Percentiles rank a stretch among this genome's conserved stretches.
These are phyloP conservation scores for Taiozyma sp. DNA, from an alignment of 1,139 yeast genomes.

Conservation along the genomic window DNA sequence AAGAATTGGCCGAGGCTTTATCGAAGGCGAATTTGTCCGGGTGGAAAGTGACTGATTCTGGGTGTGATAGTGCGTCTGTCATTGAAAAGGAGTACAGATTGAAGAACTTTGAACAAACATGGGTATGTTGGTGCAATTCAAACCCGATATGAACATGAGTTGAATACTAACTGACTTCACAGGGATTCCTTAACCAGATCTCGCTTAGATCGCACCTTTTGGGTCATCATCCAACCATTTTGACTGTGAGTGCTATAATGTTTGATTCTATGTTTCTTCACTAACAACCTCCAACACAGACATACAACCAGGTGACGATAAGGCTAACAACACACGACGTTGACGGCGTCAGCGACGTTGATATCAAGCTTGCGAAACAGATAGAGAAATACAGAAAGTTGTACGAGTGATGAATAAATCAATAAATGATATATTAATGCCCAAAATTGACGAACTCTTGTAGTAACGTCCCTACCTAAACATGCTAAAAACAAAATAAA, in stretches of 20 bases:
- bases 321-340: constrained; percentile 68
- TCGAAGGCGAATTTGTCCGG: neutral
- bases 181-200: constrained; percentile 54
- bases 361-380: constrained; percentile 53
- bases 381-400: constrained; percentile 23
- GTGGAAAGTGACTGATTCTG: constrained; percentile 6
- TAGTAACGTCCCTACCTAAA: neutral
- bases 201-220: constrained; percentile 54
- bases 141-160: neutral
- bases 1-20: neutral
- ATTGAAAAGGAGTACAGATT: constrained; percentile 37
- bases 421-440: neutral
- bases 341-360: constrained; percentile 50
- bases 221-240: constrained; percentile 74
- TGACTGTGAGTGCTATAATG: constrained; percentile 28
- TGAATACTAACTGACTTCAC: neutral
- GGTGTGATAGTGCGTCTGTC: constrained; percentile 1
- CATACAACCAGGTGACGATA: constrained; percentile 57
- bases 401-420: neutral
- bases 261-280: neutral
- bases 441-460: neutral
- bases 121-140: constrained; percentile 31
- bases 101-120: constrained; percentile 51
- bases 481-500: neutral
- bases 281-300: constrained; percentile 14